Conservation (phyloP, 352 stramenopile genomes). For the Phytophthora tubulina region DNA sequence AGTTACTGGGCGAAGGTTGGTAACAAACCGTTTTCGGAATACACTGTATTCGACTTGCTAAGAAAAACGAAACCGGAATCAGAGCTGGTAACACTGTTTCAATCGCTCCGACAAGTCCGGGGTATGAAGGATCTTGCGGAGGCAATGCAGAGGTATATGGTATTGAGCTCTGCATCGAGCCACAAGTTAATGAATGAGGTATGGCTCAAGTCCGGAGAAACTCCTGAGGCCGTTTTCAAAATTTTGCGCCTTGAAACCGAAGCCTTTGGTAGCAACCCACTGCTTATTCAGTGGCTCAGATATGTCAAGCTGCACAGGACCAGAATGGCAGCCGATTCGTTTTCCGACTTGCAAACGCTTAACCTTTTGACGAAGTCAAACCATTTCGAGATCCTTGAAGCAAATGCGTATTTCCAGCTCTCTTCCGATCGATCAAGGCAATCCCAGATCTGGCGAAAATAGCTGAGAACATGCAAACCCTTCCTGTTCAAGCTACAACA, state of each 20-base stretch:
- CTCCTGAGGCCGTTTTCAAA: slow-evolving; percentile 1
- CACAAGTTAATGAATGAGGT: background rate
- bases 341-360: background rate
- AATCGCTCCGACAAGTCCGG: slow-evolving; percentile 1
- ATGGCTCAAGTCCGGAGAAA: background rate
- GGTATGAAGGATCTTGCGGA: slow-evolving; percentile 4
- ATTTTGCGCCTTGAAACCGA: background rate
- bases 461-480: background rate
- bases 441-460: background rate
- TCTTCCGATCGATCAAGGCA: background rate
- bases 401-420: background rate
- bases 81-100: slow-evolving; percentile 7
- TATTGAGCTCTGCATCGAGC: background rate
- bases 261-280: background rate
- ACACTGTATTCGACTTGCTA: too few species aligned
- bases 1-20: too few species aligned
- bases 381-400: too few species aligned
- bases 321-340: background rate
- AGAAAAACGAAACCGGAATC: too few species aligned
- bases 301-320: background rate
- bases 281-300: slow-evolving; percentile 1
- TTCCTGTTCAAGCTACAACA: background rate
- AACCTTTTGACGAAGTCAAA: background rate
- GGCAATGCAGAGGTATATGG: slow-evolving; percentile 1
- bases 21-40: too few species aligned